Evolutionary conservation across 345 rosid genomes (phyloP).

Genomic region (Syzygium aqueum): DNA sequence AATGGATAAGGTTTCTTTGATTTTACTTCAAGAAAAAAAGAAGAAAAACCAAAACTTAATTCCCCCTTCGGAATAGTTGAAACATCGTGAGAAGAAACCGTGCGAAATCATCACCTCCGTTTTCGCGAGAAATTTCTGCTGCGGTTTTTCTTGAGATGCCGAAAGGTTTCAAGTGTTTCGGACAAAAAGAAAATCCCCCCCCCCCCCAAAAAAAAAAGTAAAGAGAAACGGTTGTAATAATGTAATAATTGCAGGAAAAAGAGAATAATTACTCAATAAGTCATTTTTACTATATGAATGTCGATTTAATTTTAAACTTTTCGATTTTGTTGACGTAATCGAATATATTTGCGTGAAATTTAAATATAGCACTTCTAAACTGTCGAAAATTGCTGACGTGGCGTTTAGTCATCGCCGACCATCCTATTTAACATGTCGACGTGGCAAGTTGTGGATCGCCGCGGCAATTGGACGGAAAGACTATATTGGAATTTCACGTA

Average conservation of each 20-base stretch:
- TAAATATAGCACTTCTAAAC: rapidly evolving
- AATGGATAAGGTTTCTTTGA: background rate
- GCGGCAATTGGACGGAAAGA: rapidly evolving
- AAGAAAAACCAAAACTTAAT: background rate
- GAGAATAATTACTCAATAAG: background rate
- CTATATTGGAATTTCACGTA: no score
- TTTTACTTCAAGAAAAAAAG: background rate
- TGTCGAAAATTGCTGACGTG: no score
- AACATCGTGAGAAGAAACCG: background rate
- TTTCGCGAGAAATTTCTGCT: background rate
- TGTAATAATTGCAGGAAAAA: background rate
- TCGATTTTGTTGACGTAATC: no score
- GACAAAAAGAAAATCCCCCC: background rate
- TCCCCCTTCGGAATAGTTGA: background rate
- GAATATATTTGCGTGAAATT: background rate
- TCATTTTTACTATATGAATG: background rate
- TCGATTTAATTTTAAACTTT: background rate
- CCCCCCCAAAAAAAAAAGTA: no score
- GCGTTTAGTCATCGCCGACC: rapidly evolving
- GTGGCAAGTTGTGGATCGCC: background rate
- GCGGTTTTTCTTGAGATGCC: background rate
- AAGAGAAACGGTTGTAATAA: background rate
- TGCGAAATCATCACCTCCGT: background rate
- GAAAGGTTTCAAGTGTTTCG: background rate
- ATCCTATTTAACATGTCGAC: rapidly evolving